These are phyloP conservation scores for Alternaria sp. DNA, from an alignment of 2,329 filamentous ascomycete genomes.

Conservation along the genomic window DNA sequence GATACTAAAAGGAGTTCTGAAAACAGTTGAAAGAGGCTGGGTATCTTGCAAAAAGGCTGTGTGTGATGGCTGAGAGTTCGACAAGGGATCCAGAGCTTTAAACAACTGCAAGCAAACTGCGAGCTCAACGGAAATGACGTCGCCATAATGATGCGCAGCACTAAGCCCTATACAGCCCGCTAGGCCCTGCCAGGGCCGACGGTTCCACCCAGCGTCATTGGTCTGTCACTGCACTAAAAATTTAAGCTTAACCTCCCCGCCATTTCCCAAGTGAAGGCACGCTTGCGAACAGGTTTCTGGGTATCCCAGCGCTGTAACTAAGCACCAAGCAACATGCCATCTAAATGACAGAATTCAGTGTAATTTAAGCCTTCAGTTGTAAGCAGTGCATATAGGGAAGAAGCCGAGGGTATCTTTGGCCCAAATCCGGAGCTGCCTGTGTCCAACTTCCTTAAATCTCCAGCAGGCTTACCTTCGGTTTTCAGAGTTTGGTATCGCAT, in stretches of 20 bases:
- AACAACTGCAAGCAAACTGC: constrained; percentile 15
- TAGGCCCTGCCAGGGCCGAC: constrained; percentile 4
- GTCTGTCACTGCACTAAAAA: constrained; percentile 12
- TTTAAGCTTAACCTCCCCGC: constrained; percentile 17
- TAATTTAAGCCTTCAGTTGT: not conserved
- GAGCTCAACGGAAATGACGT: constrained; percentile 16
- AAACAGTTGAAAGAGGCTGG: constrained; percentile 12
- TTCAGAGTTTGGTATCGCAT: not conserved
- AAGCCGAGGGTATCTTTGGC: not conserved
- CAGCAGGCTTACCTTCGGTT: not conserved
- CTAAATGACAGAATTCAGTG: not conserved
- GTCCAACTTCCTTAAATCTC: not conserved
- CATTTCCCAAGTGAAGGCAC: constrained; percentile 3
- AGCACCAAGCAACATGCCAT: not conserved
- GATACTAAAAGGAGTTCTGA: not conserved
- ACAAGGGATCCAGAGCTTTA: constrained; percentile 16
- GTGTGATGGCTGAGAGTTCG: constrained; percentile 7
- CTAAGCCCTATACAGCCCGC: constrained; percentile 6
- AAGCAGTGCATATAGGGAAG: not conserved
- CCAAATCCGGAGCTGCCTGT: not conserved
- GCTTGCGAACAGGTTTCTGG: constrained; percentile 10
- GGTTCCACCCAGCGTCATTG: constrained; percentile 14
- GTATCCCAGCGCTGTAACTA: not conserved
- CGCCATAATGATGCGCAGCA: constrained; percentile 23
- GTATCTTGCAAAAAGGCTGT: constrained; percentile 13